Conservation (phyloP, 176 grass and related monocot species). For the Eleusine coracana region DNA sequence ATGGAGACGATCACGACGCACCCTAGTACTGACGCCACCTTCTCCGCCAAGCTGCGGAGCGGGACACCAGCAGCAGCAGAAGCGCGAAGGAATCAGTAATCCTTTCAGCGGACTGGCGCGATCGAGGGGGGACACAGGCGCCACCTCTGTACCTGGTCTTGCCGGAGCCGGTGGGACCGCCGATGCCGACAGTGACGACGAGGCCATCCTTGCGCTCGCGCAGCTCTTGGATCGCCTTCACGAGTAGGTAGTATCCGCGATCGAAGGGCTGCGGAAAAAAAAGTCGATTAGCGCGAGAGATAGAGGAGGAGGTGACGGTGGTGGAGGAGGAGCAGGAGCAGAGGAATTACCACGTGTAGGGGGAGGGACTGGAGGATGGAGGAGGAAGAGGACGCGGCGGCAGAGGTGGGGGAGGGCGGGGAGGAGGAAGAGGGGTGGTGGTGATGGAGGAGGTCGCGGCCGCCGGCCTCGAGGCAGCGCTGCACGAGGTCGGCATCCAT, state of each 20-base stretch:
- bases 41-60: constrained; percentile 76
- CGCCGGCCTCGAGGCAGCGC: constrained; percentile 53
- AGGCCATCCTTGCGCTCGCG: constrained; percentile 93
- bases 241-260: constrained; percentile 90
- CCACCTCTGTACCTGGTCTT: constrained; percentile 70
- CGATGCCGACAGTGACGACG: constrained; percentile 85
- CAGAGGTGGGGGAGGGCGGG: constrained; percentile 42
- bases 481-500: constrained; percentile 62
- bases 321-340: background rate
- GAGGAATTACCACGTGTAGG: constrained; percentile 76
- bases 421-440: constrained; percentile 50
- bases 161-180: constrained; percentile 90
- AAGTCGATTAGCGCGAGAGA: constrained; percentile 1
- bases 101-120: background rate
- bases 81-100: background rate
- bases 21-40: constrained; percentile 90
- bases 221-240: constrained; percentile 98
- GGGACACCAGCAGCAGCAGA: constrained; percentile 4
- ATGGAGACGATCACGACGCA: constrained; percentile 93
- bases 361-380: constrained; percentile 98
- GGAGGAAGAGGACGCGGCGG: constrained; percentile 64
- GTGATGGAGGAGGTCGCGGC: constrained; percentile 44
- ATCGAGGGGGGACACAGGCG: background rate
- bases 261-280: constrained; percentile 78
- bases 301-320: constrained; percentile 18